Percentiles rank a stretch among this genome's conserved stretches.
phyloP scores from a whole-genome alignment of 306 rosid genomes.

The Citrullus amarus region DNA sequence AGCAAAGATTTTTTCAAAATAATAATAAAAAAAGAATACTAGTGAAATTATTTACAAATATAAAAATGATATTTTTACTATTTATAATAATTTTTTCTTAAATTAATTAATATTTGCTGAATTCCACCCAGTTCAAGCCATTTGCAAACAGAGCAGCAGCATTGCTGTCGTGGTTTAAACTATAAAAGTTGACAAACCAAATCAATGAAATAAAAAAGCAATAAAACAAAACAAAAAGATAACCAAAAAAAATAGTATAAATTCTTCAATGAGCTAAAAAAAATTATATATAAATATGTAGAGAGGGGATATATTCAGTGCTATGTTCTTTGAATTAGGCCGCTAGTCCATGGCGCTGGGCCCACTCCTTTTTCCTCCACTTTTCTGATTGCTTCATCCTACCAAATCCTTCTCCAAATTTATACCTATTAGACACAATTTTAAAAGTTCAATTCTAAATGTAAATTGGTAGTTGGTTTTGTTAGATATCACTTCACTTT shows the following conservation, averaged over 20 bases:
- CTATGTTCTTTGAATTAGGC: constrained; percentile 7
- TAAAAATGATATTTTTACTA: no score
- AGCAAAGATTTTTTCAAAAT: background rate
- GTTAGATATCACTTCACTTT: no score
- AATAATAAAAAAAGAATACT: no score
- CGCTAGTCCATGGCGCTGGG: background rate
- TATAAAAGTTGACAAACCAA: background rate
- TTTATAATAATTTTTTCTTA: no score
- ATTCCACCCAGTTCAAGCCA: background rate
- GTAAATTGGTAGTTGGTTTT: no score
- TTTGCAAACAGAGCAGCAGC: background rate
- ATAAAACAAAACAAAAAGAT: background rate
- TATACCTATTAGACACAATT: no score
- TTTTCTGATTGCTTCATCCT: background rate
- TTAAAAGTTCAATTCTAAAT: no score
- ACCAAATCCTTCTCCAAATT: background rate
- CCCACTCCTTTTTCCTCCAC: background rate
- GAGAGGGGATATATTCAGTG: background rate
- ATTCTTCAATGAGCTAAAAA: background rate
- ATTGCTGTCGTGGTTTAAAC: background rate
- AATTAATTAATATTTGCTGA: background rate
- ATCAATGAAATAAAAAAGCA: background rate
- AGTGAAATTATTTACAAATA: no score
- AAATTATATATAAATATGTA: background rate
- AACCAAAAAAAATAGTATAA: background rate